Evolutionary conservation across 129 eudicot genomes (phyloP).

Genomic region (Deinandra increscens): DNA sequence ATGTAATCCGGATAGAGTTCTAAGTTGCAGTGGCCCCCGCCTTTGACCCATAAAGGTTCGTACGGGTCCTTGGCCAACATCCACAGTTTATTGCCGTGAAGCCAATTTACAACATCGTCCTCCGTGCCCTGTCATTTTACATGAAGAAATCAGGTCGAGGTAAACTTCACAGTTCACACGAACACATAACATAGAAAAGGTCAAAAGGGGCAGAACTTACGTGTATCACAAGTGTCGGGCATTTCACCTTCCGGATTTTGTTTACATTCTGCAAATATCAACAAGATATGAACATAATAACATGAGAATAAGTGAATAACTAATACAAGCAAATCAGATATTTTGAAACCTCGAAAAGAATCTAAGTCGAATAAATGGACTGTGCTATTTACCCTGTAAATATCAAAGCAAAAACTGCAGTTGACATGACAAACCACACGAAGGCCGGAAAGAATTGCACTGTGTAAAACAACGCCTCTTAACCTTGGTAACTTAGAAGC

Average conservation of each 20-base stretch:
- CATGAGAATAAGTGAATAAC: background rate
- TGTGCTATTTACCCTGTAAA: slow-evolving; percentile 56
- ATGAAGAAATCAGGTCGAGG: slow-evolving; percentile 4
- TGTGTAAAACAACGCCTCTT: slow-evolving; percentile 93
- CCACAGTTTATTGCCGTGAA: slow-evolving; percentile 85
- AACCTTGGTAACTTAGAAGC: slow-evolving; percentile 76
- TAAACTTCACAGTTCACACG: slow-evolving; percentile 5
- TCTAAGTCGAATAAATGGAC: background rate
- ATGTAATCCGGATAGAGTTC: slow-evolving; percentile 93
- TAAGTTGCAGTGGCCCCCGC: slow-evolving; percentile 97
- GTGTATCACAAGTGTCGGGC: slow-evolving; percentile 87
- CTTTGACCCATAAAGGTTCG: slow-evolving; percentile 95
- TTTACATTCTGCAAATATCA: slow-evolving; percentile 67
- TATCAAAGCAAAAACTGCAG: slow-evolving; percentile 71
- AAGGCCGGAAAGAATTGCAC: slow-evolving; percentile 96
- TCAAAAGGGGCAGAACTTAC: slow-evolving; percentile 45
- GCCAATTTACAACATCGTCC: slow-evolving; percentile 86
- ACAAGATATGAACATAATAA: background rate
- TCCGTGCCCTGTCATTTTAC: slow-evolving; percentile 73
- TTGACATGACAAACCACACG: slow-evolving; percentile 92
- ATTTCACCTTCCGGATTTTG: slow-evolving; percentile 84
- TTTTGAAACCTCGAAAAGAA: background rate
- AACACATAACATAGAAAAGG: background rate
- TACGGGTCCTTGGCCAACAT: slow-evolving; percentile 77
- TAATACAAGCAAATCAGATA: background rate